Percentiles rank a stretch among this genome's conserved stretches.
Evolutionary conservation across 495 filamentous ascomycete species (phyloP).

Genomic region (Annulohypoxylon bovei): DNA sequence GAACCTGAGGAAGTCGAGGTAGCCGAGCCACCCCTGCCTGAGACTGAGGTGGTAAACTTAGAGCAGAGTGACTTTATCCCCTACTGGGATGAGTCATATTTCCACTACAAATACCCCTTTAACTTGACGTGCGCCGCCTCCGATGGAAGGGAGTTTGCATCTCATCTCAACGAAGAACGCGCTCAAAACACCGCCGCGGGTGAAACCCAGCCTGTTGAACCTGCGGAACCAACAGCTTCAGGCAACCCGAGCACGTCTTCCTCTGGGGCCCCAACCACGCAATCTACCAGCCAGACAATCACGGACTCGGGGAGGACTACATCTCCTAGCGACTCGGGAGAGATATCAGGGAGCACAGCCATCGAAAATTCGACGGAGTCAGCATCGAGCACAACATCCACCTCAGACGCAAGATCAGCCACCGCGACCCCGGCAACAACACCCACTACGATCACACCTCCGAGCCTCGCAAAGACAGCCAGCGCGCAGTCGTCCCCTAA

Average conservation of each 20-base stretch:
- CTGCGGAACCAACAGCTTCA: conserved; percentile 20
- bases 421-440: conserved; percentile 29
- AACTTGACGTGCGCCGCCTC: conserved; percentile 39
- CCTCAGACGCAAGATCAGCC: conserved; percentile 25
- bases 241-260: conserved; percentile 24
- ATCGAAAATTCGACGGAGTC: conserved; percentile 21
- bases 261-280: conserved; percentile 22
- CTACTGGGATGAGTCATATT: conserved; percentile 43
- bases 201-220: conserved; percentile 17
- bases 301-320: conserved; percentile 30
- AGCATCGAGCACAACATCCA: conserved; percentile 8
- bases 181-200: neutral
- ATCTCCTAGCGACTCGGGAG: conserved; percentile 20
- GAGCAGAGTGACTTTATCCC: conserved; percentile 39
- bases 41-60: conserved; percentile 15
- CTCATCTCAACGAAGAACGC: neutral
- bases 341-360: conserved; percentile 19
- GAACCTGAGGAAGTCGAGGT: conserved; percentile 40
- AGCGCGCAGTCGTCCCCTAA: conserved; percentile 28
- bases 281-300: conserved; percentile 30
- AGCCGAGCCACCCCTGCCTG: conserved; percentile 48
- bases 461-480: conserved; percentile 41
- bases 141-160: conserved; percentile 18
- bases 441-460: conserved; percentile 29
- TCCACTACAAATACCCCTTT: conserved; percentile 20